Evolutionary conservation across 1,139 yeast species (phyloP).

Genomic region (Tardiomyces digboiensis): DNA sequence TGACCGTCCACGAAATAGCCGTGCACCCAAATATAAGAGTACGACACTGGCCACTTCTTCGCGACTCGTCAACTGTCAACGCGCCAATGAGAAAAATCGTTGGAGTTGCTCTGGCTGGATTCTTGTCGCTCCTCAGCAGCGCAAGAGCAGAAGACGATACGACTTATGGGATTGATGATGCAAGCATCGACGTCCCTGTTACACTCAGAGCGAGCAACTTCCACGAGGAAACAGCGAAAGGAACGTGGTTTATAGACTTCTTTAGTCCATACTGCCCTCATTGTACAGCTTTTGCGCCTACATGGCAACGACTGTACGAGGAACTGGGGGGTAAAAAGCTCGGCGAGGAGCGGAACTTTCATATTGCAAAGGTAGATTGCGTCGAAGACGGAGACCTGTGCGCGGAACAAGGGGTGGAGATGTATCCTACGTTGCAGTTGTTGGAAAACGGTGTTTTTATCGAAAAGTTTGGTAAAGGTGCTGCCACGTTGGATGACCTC

Average conservation of each 20-base stretch:
- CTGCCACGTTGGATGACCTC: slow-evolving; percentile 8
- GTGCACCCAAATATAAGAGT: too few species aligned
- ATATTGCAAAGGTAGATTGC: slow-evolving; percentile 32
- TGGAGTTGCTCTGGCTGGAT: too few species aligned
- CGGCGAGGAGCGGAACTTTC: slow-evolving; percentile 13
- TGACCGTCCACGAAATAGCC: too few species aligned
- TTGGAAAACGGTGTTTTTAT: slow-evolving; percentile 24
- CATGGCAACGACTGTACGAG: slow-evolving; percentile 22
- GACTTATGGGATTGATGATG: too few species aligned
- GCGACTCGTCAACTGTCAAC: too few species aligned
- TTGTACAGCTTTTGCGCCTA: slow-evolving; percentile 30
- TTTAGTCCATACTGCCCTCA: slow-evolving; percentile 34
- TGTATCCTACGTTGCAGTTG: slow-evolving; percentile 27
- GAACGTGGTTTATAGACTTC: slow-evolving; percentile 32
- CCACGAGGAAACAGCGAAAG: slow-evolving; percentile 12
- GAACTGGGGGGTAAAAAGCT: slow-evolving; percentile 15
- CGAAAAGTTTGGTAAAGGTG: slow-evolving; percentile 14
- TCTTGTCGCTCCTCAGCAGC: not conserved
- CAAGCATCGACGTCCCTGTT: not conserved
- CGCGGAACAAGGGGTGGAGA: slow-evolving; percentile 17
- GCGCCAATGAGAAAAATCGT: too few species aligned
- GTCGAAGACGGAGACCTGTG: slow-evolving; percentile 32
- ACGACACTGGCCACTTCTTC: too few species aligned
- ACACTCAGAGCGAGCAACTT: slow-evolving; percentile 8
- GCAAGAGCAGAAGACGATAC: not conserved